Conservation (phyloP, 768 basidiomycete genomes). For the Coprinopsis strossmayeri region DNA sequence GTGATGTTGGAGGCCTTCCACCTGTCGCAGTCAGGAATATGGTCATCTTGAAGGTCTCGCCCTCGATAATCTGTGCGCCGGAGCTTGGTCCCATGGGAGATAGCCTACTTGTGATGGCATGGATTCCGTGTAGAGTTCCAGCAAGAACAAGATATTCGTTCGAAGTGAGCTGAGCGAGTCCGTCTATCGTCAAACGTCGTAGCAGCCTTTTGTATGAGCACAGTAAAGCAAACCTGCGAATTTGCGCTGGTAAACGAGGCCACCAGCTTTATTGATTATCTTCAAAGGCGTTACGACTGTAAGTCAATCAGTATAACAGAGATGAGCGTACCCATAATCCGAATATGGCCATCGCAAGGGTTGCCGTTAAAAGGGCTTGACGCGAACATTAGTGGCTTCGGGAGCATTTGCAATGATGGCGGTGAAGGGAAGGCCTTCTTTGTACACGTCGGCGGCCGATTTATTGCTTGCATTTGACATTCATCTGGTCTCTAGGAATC, state of each 20-base stretch:
- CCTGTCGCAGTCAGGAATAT: conserved; percentile 89
- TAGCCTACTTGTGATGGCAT: conserved; percentile 93
- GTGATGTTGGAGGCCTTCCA: conserved; percentile 25
- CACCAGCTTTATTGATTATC: conserved; percentile 98
- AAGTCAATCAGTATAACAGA: neutral
- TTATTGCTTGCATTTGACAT: neutral
- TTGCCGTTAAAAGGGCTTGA: neutral
- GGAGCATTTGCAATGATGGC: neutral
- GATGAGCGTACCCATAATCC: conserved; percentile 67
- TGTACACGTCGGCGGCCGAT: neutral
- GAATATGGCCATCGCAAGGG: conserved; percentile 63
- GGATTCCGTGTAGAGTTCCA: conserved; percentile 94
- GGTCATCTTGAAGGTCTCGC: conserved; percentile 91
- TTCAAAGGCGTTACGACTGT: conserved; percentile 24
- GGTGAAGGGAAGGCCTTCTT: neutral
- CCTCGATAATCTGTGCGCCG: conserved; percentile 92
- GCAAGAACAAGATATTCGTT: conserved; percentile 96
- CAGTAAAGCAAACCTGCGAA: conserved; percentile 62
- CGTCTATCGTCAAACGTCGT: conserved; percentile 51
- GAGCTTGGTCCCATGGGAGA: conserved; percentile 80
- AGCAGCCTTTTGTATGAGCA: conserved; percentile 3
- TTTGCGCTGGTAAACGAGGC: conserved; percentile 88
- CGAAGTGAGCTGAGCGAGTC: conserved; percentile 83
- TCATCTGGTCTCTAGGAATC: neutral
- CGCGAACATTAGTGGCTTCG: neutral